Evolutionary conservation across 2,329 filamentous ascomycete genomes (phyloP), one percentile per base, ranked within the genome.

Genomic region (Tolypocladium inflatum): DNA sequence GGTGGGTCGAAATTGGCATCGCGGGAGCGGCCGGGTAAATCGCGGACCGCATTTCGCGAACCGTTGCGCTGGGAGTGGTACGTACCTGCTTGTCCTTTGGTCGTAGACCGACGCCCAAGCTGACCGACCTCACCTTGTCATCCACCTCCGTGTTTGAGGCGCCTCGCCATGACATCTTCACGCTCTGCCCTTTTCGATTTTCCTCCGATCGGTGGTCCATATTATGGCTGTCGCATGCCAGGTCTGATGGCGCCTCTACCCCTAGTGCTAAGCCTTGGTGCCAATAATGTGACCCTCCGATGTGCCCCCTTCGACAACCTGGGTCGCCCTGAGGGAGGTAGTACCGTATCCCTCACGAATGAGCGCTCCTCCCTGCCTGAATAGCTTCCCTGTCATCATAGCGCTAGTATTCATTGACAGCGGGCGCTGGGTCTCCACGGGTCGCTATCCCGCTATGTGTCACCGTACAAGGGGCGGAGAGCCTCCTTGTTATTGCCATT

Each of bases 11-110:
- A 42, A 56, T 58, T 65, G 53, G 55, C 58, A 56, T 58, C 57
- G 60, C 59, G 45, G 30, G 53, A 55, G 53, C 23, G 15, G 30
- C 56, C 66, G 66, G 66, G 63, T 64, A 66, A 68, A 67, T 57
- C 1, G 50, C 66, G 66, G 66, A 55, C 62, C 64, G 63, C 38
- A 35, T 17, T 15, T 9, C 35, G 55, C 37, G 58, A 51, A 51
- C 21, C 45, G 10, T 11, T 51, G 10, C 23, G 26, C 23, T 33
- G 26, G 23, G 6, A 26, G 8, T 30, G 23, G 23, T 30, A 51
- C 21, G 45, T 30, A 51, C 30, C 30, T 33, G 30, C 30, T 33
- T 33, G 7, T 33, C 30, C 7, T 33, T 33, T 33, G 26, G 5
- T 5, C 26, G 30, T 33, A 33, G 30, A 33, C 30, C 39, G 6